Conservation (phyloP, 768 basidiomycete genomes). For the Omphalotus guepiniiformis region DNA sequence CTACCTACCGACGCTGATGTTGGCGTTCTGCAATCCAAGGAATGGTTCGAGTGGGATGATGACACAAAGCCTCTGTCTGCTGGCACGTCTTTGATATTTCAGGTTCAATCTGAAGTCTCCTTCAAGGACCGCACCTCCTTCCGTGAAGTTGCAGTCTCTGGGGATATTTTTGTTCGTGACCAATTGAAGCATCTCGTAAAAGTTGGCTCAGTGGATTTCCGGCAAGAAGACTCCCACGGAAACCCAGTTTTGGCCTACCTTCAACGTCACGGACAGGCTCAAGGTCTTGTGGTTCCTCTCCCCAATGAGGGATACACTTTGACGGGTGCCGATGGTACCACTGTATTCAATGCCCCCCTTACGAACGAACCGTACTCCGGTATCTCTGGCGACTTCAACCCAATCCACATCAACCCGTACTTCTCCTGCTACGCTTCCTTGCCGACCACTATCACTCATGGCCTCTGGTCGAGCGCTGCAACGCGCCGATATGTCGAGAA, state of each 20-base stretch:
- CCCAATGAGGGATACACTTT: slow-evolving; percentile 86
- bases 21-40: slow-evolving; percentile 90
- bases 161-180: slow-evolving; percentile 84
- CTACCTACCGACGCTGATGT: slow-evolving; percentile 74
- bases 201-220: slow-evolving; percentile 84
- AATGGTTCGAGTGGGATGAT: slow-evolving; percentile 97
- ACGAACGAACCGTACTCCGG: slow-evolving; percentile 96
- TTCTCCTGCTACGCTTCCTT: slow-evolving; percentile 92
- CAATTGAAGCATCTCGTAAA: slow-evolving; percentile 85
- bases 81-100: slow-evolving; percentile 87
- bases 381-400: slow-evolving; percentile 97
- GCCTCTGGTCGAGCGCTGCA: slow-evolving; percentile 95
- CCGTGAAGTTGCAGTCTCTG: slow-evolving; percentile 74
- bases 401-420: slow-evolving; percentile 98
- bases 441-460: slow-evolving; percentile 96
- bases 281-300: slow-evolving; percentile 75
- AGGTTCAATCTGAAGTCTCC: slow-evolving; percentile 75
- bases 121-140: slow-evolving; percentile 91
- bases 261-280: slow-evolving; percentile 80
- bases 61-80: slow-evolving; percentile 70
- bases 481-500: slow-evolving; percentile 91
- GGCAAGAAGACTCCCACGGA: slow-evolving; percentile 82
- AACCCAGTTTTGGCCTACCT: slow-evolving; percentile 94
- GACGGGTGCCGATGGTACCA: slow-evolving; percentile 53
- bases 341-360: slow-evolving; percentile 75